Evolutionary conservation across 805 yeast species (phyloP), one percentile per base, ranked within the genome.

Genomic region (Barnettozyma wickerhamii): DNA sequence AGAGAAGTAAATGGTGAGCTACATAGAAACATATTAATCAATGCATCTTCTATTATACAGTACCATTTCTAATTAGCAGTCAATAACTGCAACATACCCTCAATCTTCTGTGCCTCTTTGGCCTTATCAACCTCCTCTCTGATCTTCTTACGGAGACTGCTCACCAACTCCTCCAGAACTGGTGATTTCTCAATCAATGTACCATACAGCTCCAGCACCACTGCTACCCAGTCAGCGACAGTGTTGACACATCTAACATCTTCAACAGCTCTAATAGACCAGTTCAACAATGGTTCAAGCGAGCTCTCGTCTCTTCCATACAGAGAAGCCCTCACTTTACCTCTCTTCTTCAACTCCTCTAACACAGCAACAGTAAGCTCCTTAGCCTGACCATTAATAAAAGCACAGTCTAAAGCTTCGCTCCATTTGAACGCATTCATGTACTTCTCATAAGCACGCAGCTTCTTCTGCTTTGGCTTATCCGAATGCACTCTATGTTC

Each of bases 1-100:
- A 60, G 54, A 60, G 63, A 49, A 43, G 68, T 33, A 51, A 58
- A 40, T 43, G 50, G 43, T 51, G 31, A 42, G 7, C 7, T 3
- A 30, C 6, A 30, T n/a, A n/a, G n/a, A n/a, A n/a, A n/a, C n/a
- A n/a, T n/a, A n/a, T n/a, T n/a, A n/a, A n/a, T n/a, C n/a, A n/a
- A n/a, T n/a, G n/a, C n/a, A n/a, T n/a, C n/a, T n/a, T n/a, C n/a
- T n/a, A n/a, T n/a, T n/a, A n/a, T n/a, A n/a, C n/a, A n/a, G n/a
- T 13, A 13, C 15, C 12, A 6, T 33, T 19, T 14, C 33, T 40
- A 50, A 38, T 64, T 74, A 46, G 65, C 74, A 37, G 89, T 81
- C 53, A 91, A 70, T 51, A 93, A 64, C 63, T 88, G 95, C 53
- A 93, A 68, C 97, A 93, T 93, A 40, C 99, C 99, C 54, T 84